Base-by-base conservation (phyloP, 805 yeast species). In the Grigorovia jiainica region DNA sequence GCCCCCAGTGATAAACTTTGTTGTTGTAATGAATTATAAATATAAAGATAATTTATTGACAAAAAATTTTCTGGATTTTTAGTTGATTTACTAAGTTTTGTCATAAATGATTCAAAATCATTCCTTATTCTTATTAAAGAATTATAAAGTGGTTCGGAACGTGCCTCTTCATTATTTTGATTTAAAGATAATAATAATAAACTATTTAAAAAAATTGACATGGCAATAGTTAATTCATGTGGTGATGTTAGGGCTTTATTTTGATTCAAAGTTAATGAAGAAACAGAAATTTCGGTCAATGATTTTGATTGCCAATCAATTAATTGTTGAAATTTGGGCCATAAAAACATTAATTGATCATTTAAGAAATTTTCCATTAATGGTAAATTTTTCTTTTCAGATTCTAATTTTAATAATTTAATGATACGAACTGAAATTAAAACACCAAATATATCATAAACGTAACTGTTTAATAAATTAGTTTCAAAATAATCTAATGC, bases 311-410 rank as follows among this genome's bases (percentile, higher is more conserved):
- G 85, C 27, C 75, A 64, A 57, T 87, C 96, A 34, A 89, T 72
- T 27, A 86, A 67, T 36, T 69, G 71, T 53, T 87, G 89, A 54
- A 89, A 83, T 44, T 74, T 77, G 0, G 97, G 95, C 97, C 97
- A 92, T 36, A 90, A 64, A 3, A 73, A 59, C 40, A 86, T 73
- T 46, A 79, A 61, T 47, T 82, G 77, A 13, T 75, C 67, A 50
- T 82, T 78, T 48, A 82, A 68, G 57, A 82, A 84, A 45, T 77
- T 83, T 47, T 80, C 86, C 24, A 60, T 41, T 7, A 78, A 78
- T 0, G 94, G 89, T 2, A 82, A 76, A 43, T 73, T 74, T 44
- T 84, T 71, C 47, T 75, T 80, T 54, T 83, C 89, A 19, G 83
- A 64, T 47, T 77, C 80, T 42, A 73, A 72, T 46, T 76, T 82